Evolutionary conservation across 2,329 filamentous ascomycete species (phyloP).

Genomic region (Colletotrichum eleusines): DNA sequence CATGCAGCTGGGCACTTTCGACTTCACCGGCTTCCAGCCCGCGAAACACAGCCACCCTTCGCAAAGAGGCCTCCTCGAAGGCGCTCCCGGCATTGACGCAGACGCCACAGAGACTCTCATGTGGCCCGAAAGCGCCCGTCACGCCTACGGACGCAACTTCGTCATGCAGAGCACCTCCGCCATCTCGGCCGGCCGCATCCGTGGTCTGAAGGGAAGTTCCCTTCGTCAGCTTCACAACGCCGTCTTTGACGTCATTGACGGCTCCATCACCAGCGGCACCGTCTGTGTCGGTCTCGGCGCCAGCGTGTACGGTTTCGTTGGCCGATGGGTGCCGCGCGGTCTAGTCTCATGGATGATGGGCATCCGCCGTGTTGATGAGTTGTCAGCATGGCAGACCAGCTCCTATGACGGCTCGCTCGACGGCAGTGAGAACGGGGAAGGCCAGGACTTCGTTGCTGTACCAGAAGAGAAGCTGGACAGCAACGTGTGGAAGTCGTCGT

Average conservation of each 20-base stretch:
- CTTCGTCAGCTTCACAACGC: conserved; percentile 85
- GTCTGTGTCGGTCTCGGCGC: conserved; percentile 89
- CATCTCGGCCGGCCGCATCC: conserved; percentile 68
- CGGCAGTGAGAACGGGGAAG: conserved; percentile 53
- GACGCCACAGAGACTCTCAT: conserved; percentile 67
- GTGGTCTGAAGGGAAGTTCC: conserved; percentile 75
- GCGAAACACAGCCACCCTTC: conserved; percentile 54
- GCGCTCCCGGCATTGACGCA: conserved; percentile 53
- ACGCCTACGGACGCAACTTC: conserved; percentile 74
- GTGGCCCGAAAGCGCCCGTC: conserved; percentile 73
- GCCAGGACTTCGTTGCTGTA: conserved; percentile 66
- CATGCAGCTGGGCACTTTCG: conserved; percentile 91
- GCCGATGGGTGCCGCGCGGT: conserved; percentile 79
- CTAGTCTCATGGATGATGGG: conserved; percentile 97
- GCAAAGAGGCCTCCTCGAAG: conserved; percentile 55
- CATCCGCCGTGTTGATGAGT: conserved; percentile 71
- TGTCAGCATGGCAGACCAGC: conserved; percentile 65
- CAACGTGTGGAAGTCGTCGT: conserved; percentile 58
- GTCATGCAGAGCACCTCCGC: conserved; percentile 66
- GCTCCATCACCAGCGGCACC: conserved; percentile 69
- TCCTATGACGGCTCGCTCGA: conserved; percentile 52
- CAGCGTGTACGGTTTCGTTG: conserved; percentile 86
- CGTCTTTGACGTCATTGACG: conserved; percentile 89
- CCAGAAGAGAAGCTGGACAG: conserved; percentile 56
- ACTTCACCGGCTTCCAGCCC: conserved; percentile 77